Base-by-base conservation (phyloP, 441 rosid species). In the Sinapis alba region DNA sequence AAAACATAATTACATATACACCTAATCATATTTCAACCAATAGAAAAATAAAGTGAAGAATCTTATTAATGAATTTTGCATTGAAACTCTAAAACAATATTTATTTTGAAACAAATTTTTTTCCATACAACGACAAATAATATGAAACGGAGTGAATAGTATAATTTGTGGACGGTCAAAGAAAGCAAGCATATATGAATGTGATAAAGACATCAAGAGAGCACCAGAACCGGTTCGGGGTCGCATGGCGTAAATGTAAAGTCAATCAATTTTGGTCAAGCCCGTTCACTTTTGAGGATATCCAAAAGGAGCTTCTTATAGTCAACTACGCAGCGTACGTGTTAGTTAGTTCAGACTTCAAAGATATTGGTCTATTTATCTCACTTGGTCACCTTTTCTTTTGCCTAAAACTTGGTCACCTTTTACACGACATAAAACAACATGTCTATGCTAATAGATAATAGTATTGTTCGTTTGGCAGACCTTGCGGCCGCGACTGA, bases 181-280 rank as follows among this genome's bases (percentile, higher is more conserved):
- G 69, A 77, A 77, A 77, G 77, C 77, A 69, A 76, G 65, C 65
- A 62, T 53, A 58, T n/a, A 27, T 27, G 51, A 41, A 63, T 27
- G 28, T 64, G 65, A 41, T 7, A 20, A 11, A 71, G 50, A 59
- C 64, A 19, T 7, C 6, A 21, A 19, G 12, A 47, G 47, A 65
- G 59, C 68, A 59, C 34, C 73, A 34, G 53, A 65, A 71, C 72
- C 72, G 36, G 77, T 65, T n/a, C n/a, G n/a, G n/a, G n/a, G n/a
- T n/a, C n/a, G n/a, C n/a, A 36, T 13, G 9, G 62, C 58, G 51
- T 59, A 57, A 57, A 71, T 60, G 73, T 7, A 57, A 57, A 77
- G 80, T 77, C 76, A 77, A 59, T 57, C 45, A 59, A 34, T 65
- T 59, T 11, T 43, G 72, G 80, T 71, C 72, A 71, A 59, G 68